phyloP scores from a whole-genome alignment of 805 yeast genomes.

The Metschnikowia continentalis region DNA sequence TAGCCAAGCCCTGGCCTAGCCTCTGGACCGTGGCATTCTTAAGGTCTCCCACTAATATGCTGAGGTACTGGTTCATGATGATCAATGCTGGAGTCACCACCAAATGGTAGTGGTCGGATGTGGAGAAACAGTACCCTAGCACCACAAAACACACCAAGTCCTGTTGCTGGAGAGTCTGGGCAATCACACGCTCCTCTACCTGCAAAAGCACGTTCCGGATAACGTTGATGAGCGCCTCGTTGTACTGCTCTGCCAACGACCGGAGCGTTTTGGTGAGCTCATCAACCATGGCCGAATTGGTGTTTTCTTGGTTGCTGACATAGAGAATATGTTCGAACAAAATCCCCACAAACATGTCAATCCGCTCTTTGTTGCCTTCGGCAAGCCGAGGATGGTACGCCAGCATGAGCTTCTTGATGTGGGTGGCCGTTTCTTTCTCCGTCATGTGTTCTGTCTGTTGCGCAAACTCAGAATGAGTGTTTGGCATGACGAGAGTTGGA shows the following conservation, averaged over 20 bases:
- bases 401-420: slow-evolving; percentile 53
- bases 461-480: slow-evolving; percentile 28
- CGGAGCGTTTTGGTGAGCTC: slow-evolving; percentile 46
- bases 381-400: slow-evolving; percentile 73
- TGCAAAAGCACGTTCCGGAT: slow-evolving; percentile 54
- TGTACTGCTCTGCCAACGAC: slow-evolving; percentile 60
- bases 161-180: slow-evolving; percentile 17
- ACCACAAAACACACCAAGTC: slow-evolving; percentile 68
- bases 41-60: slow-evolving; percentile 21
- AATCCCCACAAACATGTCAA: slow-evolving; percentile 59
- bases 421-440: slow-evolving; percentile 40
- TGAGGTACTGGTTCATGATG: slow-evolving; percentile 63
- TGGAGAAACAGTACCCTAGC: slow-evolving; percentile 78
- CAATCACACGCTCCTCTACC: slow-evolving; percentile 50
- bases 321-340: slow-evolving; percentile 59
- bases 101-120: slow-evolving; percentile 93
- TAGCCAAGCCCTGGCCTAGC: slow-evolving; percentile 56
- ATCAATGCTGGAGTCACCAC: slow-evolving; percentile 82
- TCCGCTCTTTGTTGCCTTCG: slow-evolving; percentile 73
- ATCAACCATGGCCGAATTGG: slow-evolving; percentile 31
- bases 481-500: slow-evolving; percentile 26
- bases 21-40: slow-evolving; percentile 28
- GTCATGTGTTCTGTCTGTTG: slow-evolving; percentile 28
- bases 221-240: slow-evolving; percentile 56
- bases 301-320: slow-evolving; percentile 24